Evolutionary conservation across 2,329 filamentous ascomycete species (phyloP).

Genomic region (Gaeumannomyces tritici): DNA sequence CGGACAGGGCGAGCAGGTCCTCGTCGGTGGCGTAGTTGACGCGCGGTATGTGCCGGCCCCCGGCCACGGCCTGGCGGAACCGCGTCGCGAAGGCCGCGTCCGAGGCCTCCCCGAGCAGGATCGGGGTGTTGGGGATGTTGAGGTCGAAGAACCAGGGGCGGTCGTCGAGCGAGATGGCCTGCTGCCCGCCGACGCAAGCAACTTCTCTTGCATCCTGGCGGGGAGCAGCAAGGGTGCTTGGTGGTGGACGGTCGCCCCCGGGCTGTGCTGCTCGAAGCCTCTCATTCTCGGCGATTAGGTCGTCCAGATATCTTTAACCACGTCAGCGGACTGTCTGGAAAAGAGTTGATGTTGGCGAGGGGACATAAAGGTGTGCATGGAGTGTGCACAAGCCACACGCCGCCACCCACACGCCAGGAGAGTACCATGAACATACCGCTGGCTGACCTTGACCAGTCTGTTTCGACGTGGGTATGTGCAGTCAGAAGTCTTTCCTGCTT

Average conservation of each 20-base stretch:
- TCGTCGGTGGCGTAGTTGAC: constrained; percentile 3
- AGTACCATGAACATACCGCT: neutral
- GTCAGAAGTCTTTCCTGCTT: neutral
- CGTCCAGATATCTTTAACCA: constrained; percentile 2
- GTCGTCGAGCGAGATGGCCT: neutral
- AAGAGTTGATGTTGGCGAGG: neutral
- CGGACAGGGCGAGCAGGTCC: constrained; percentile 1
- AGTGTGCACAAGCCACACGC: no score
- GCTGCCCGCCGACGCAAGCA: neutral
- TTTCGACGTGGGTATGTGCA: constrained; percentile 4
- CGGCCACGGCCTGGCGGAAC: constrained; percentile 2
- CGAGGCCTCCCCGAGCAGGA: constrained; percentile 1
- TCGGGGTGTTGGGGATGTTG: neutral
- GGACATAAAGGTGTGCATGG: no score
- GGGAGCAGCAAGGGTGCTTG: neutral
- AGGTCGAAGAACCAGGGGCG: constrained; percentile 3
- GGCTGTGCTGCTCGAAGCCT: neutral
- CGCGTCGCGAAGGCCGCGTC: constrained; percentile 3
- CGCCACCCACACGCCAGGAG: neutral
- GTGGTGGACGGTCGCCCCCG: no score
- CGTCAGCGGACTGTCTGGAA: neutral
- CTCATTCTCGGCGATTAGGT: constrained; percentile 2
- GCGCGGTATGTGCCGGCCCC: neutral
- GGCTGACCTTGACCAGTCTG: constrained; percentile 4
- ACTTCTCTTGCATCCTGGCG: neutral